Evolutionary conservation across 768 basidiomycete species (phyloP).

Genomic region (Tricholoma terreum): DNA sequence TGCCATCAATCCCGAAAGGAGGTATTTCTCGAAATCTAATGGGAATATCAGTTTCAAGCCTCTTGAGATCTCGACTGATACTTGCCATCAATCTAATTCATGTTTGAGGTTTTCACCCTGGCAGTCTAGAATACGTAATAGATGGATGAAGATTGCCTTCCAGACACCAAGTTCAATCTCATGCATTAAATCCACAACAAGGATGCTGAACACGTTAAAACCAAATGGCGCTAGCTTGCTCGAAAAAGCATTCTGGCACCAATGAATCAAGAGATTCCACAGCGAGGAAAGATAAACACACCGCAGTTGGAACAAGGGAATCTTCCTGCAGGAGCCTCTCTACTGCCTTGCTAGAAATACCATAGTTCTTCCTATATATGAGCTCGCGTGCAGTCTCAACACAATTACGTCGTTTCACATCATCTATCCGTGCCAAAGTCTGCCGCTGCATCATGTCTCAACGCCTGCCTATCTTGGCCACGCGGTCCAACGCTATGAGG

Average conservation of each 20-base stretch:
- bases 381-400: too few relatives aligned
- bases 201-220: neutral
- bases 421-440: too few relatives aligned
- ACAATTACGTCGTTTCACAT: too few relatives aligned
- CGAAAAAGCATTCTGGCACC: neutral
- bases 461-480: neutral
- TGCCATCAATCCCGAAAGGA: neutral
- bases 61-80: neutral
- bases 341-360: neutral
- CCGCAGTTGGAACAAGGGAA: neutral
- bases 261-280: neutral
- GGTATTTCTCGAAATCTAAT: neutral
- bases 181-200: neutral
- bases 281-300: neutral
- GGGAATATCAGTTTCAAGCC: neutral
- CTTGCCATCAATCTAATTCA: neutral
- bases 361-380: neutral
- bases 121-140: neutral
- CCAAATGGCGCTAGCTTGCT: neutral
- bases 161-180: neutral
- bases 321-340: neutral
- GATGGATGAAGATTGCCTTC: neutral
- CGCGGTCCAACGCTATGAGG: neutral
- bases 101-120: neutral
- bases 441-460: neutral